phyloP scores from a whole-genome alignment of 78 protist species.

The Dictyostelium brefeldianum region DNA sequence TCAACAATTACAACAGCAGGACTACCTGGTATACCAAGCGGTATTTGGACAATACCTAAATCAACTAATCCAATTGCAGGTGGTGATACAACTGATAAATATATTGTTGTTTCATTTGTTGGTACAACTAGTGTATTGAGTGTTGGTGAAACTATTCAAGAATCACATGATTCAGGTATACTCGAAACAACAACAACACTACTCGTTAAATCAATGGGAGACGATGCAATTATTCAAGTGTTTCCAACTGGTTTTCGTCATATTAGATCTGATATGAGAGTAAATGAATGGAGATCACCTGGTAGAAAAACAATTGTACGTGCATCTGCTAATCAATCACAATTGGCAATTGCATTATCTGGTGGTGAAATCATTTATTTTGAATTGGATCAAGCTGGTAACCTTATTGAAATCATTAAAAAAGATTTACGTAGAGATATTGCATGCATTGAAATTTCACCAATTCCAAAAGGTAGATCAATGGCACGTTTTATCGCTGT shows the following conservation, averaged over 20 bases:
- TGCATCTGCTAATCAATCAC: conserved; percentile 86
- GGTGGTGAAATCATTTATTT: conserved; percentile 96
- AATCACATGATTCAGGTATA: conserved; percentile 93
- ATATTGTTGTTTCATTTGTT: conserved; percentile 93
- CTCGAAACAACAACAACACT: conserved; percentile 86
- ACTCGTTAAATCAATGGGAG: conserved; percentile 86
- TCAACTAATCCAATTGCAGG: not conserved
- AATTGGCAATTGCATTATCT: conserved; percentile 89
- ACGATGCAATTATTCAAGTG: conserved; percentile 91
- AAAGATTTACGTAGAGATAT: conserved; percentile 84
- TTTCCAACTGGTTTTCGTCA: conserved; percentile 92
- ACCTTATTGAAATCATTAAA: conserved; percentile 89
- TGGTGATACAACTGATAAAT: conserved; percentile 81
- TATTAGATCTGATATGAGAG: conserved; percentile 87
- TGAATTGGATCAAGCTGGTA: conserved; percentile 93
- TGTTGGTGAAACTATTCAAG: conserved; percentile 94
- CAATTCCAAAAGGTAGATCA: conserved; percentile 85
- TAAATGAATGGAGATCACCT: conserved; percentile 96
- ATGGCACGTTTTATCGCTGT: conserved; percentile 91
- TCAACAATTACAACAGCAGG: conserved; percentile 86
- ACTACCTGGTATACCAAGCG: conserved; percentile 91
- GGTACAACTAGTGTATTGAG: conserved; percentile 94
- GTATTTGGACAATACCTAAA: conserved; percentile 59
- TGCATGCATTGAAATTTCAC: conserved; percentile 90
- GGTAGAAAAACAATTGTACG: conserved; percentile 54